These are phyloP conservation scores for Debaryomyces sp. DNA, from an alignment of 1,139 yeast species.

Conservation along the genomic window DNA sequence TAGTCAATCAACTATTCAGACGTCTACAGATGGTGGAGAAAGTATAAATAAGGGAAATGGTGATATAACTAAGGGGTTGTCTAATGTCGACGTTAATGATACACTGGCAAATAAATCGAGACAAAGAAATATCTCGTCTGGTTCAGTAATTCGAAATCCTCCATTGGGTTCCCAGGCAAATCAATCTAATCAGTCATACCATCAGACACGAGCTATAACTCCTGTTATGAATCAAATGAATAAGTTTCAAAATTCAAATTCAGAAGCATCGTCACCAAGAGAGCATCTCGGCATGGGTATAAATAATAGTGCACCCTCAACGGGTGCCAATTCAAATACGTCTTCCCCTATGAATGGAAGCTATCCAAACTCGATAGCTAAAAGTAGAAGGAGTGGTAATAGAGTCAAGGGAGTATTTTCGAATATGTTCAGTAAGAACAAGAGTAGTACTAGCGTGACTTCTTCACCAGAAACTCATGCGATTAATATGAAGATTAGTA, in stretches of 20 bases:
- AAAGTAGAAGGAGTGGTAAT: slow-evolving; percentile 36
- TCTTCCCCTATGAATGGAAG: slow-evolving; percentile 17
- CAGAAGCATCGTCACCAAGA: slow-evolving; percentile 25
- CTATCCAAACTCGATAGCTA: background rate
- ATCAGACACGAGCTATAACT: slow-evolving; percentile 39
- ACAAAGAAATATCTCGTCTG: slow-evolving; percentile 19
- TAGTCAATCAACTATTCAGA: slow-evolving; percentile 11
- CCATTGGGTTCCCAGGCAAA: slow-evolving; percentile 17
- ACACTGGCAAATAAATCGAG: background rate
- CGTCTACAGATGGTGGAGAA: background rate
- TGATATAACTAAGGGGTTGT: background rate
- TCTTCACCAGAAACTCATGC: slow-evolving; percentile 27
- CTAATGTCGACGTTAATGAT: background rate
- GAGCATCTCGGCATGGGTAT: slow-evolving; percentile 32
- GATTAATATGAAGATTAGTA: slow-evolving; percentile 67
- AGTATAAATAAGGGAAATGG: slow-evolving; percentile 5
- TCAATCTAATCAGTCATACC: slow-evolving; percentile 17
- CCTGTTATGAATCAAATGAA: slow-evolving; percentile 30
- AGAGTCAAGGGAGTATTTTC: slow-evolving; percentile 45
- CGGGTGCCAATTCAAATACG: slow-evolving; percentile 10
- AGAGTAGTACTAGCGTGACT: slow-evolving; percentile 15
- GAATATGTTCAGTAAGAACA: slow-evolving; percentile 43
- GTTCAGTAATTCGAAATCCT: slow-evolving; percentile 31
- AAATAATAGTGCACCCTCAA: slow-evolving; percentile 7
- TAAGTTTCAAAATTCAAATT: slow-evolving; percentile 15